Conservation (phyloP, 2,329 filamentous ascomycete species). For the Colletotrichum higginsianum region DNA sequence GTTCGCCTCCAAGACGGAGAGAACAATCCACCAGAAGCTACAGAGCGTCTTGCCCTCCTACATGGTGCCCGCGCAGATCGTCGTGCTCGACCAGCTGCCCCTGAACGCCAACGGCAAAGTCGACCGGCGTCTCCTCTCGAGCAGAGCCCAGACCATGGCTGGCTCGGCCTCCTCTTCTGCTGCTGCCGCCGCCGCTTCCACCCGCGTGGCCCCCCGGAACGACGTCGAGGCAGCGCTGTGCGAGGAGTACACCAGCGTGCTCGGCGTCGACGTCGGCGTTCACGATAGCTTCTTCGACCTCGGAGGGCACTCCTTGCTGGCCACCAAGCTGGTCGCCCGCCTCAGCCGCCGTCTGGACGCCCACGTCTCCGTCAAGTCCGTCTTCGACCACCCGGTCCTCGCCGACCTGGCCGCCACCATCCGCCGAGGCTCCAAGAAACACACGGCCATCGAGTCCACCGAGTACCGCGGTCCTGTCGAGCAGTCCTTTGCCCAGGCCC, state of each 20-base stretch:
- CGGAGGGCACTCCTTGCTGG: constrained; percentile 35
- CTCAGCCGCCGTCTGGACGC: constrained; percentile 31
- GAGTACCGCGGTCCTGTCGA: constrained; percentile 40
- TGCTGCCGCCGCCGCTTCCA: constrained; percentile 14
- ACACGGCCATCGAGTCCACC: background rate
- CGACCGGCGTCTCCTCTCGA: constrained; percentile 39
- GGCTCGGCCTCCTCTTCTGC: background rate
- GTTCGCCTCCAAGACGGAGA: background rate
- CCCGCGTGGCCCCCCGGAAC: background rate
- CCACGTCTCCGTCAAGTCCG: constrained; percentile 24
- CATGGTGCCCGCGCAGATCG: constrained; percentile 40
- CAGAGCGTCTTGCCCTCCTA: constrained; percentile 40
- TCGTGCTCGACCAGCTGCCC: constrained; percentile 38
- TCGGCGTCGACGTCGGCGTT: constrained; percentile 23
- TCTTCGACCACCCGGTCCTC: constrained; percentile 30
- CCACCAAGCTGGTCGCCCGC: constrained; percentile 29
- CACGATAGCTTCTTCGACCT: constrained; percentile 37
- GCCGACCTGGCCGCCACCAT: constrained; percentile 10
- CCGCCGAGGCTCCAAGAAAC: constrained; percentile 2
- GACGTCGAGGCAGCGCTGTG: constrained; percentile 27
- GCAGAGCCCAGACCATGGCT: background rate
- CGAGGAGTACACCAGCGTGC: constrained; percentile 26
- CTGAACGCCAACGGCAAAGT: constrained; percentile 42
- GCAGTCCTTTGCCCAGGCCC: constrained; percentile 45
- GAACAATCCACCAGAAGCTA: background rate